phyloP scores from a whole-genome alignment of 768 basidiomycete genomes.

The Lactarius deliciosus region DNA sequence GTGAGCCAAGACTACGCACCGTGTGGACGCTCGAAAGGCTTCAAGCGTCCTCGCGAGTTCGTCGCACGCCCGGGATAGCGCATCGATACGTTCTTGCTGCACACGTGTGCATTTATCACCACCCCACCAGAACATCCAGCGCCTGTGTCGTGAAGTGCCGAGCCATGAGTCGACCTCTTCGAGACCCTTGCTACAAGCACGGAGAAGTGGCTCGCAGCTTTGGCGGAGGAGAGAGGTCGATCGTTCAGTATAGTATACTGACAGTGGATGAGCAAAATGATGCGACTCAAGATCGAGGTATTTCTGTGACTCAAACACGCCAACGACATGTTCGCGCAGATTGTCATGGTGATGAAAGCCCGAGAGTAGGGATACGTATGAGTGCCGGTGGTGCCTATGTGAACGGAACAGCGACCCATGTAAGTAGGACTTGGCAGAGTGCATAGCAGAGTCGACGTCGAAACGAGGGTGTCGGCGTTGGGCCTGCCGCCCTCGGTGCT shows the following conservation, averaged over 20 bases:
- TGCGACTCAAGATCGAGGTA: conserved; percentile 68
- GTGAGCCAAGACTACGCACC: conserved; percentile 40
- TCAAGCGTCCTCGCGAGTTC: conserved; percentile 42
- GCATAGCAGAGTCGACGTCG: conserved; percentile 4
- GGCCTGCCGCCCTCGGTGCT: conserved; percentile 7
- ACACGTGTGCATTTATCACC: conserved; percentile 35
- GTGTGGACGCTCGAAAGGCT: conserved; percentile 48
- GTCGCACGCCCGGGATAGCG: conserved; percentile 40
- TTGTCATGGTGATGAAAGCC: conserved; percentile 12
- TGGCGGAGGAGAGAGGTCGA: conserved; percentile 47
- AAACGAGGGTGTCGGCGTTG: conserved; percentile 24
- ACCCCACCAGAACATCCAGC: conserved; percentile 41
- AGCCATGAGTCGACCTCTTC: conserved; percentile 53
- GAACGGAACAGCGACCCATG: conserved; percentile 12
- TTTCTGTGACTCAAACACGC: conserved; percentile 69
- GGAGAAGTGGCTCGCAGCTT: conserved; percentile 56
- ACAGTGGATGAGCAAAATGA: conserved; percentile 49
- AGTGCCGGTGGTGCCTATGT: conserved; percentile 21
- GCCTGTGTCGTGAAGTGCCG: conserved; percentile 38
- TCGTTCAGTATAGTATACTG: conserved; percentile 43
- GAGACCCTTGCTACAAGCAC: conserved; percentile 43
- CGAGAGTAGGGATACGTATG: conserved; percentile 26
- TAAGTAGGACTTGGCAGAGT: conserved; percentile 8
- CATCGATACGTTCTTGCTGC: conserved; percentile 39
- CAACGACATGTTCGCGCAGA: conserved; percentile 55